These are phyloP conservation scores for Cladosporium sp. DNA, from an alignment of 2,329 filamentous ascomycete species.

Conservation along the genomic window DNA sequence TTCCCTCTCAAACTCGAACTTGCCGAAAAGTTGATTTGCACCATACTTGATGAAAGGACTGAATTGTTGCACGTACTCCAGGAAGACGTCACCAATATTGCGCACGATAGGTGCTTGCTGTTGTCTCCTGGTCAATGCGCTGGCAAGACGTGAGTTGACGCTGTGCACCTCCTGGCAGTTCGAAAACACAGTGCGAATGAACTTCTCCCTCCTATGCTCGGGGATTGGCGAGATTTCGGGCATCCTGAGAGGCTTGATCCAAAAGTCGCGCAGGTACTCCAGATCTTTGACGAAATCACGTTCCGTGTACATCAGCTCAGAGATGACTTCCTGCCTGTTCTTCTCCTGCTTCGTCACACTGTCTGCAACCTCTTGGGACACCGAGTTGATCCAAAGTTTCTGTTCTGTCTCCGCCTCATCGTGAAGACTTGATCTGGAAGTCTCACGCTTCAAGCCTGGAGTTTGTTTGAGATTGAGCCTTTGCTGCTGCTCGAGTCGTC, in stretches of 20 bases:
- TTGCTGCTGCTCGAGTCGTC: slow-evolving; percentile 90
- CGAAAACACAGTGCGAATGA: slow-evolving; percentile 90
- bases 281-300: slow-evolving; percentile 98
- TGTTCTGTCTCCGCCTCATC: slow-evolving; percentile 87
- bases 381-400: slow-evolving; percentile 98
- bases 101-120: slow-evolving; percentile 85
- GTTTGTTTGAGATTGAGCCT: slow-evolving; percentile 90
- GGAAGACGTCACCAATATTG: slow-evolving; percentile 89
- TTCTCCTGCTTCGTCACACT: slow-evolving; percentile 86
- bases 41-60: slow-evolving; percentile 96
- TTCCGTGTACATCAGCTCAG: slow-evolving; percentile 97
- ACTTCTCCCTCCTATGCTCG: slow-evolving; percentile 78
- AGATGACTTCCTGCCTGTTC: slow-evolving; percentile 97
- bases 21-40: slow-evolving; percentile 91
- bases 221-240: slow-evolving; percentile 80
- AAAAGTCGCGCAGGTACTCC: slow-evolving; percentile 96
- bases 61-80: slow-evolving; percentile 88
- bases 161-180: slow-evolving; percentile 93
- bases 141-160: slow-evolving; percentile 85
- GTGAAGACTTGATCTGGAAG: slow-evolving; percentile 68
- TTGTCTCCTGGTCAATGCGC: slow-evolving; percentile 83
- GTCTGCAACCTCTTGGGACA: slow-evolving; percentile 90
- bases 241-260: slow-evolving; percentile 87
- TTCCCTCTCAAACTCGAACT: slow-evolving; percentile 98
- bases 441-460: slow-evolving; percentile 72